Conservation (phyloP, 352 stramenopile species). For the Phytophthora foliorum region DNA sequence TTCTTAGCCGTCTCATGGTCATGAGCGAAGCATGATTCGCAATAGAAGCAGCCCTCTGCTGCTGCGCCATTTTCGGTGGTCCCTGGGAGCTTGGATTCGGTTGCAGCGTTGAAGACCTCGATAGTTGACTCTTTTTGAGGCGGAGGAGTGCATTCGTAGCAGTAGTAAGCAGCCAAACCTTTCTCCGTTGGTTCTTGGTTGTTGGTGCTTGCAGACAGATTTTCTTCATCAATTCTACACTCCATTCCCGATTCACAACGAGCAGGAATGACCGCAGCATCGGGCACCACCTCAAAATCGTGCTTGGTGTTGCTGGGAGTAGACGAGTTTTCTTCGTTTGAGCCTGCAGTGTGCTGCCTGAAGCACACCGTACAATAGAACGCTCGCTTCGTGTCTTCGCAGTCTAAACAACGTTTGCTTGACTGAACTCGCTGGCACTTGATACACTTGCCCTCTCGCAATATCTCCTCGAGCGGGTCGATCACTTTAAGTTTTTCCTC, state of each 20-base stretch:
- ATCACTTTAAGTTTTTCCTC: constrained; percentile 19
- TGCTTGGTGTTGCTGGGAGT: constrained; percentile 41
- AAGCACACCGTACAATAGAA: constrained; percentile 69
- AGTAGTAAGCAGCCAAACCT: constrained; percentile 53
- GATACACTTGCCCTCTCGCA: constrained; percentile 45
- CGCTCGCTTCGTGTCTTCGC: constrained; percentile 25
- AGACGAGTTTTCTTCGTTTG: constrained; percentile 11
- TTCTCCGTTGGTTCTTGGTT: constrained; percentile 18
- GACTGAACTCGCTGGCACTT: constrained; percentile 45
- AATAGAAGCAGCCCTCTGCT: constrained; percentile 61
- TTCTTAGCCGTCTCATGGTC: constrained; percentile 59
- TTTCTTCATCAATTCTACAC: constrained; percentile 23
- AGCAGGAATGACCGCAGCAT: constrained; percentile 24
- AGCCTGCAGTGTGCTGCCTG: constrained; percentile 49
- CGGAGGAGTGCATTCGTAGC: constrained; percentile 38
- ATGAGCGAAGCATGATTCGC: constrained; percentile 62
- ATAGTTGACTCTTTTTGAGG: not conserved
- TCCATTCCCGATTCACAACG: constrained; percentile 41
- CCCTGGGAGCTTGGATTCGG: not conserved
- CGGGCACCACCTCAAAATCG: constrained; percentile 66
- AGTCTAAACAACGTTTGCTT: constrained; percentile 72
- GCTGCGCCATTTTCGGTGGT: not conserved
- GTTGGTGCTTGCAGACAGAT: not conserved
- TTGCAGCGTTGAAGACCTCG: not conserved
- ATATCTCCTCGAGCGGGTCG: constrained; percentile 14